phyloP scores from a whole-genome alignment of 148 eudicot species.

The Rhododendron vialii region DNA sequence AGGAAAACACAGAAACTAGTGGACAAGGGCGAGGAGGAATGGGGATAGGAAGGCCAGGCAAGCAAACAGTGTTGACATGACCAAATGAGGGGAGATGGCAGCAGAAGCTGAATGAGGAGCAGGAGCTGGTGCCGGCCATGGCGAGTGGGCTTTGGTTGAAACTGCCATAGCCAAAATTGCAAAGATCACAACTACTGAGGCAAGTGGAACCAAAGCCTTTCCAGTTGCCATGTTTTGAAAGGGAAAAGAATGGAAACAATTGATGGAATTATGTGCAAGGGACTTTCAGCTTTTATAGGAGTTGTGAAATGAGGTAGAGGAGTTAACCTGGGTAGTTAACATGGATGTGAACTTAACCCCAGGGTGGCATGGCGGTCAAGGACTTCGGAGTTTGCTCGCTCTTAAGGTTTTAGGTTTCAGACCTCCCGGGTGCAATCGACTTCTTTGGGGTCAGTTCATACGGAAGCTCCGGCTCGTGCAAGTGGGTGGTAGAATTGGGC shows the following conservation, averaged over 20 bases:
- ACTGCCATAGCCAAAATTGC: slow-evolving; percentile 6
- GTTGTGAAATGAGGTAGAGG: not conserved
- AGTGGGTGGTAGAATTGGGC: too few relatives aligned
- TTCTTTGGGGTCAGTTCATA: too few relatives aligned
- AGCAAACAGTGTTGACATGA: slow-evolving; percentile 1
- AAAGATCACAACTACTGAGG: slow-evolving; percentile 6
- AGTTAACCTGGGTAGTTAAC: not conserved
- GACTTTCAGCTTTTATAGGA: not conserved
- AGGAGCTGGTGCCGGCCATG: not conserved
- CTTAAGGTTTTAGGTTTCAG: too few relatives aligned
- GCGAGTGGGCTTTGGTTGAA: not conserved
- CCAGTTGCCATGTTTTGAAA: not conserved
- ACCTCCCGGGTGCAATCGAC: too few relatives aligned
- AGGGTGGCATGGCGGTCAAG: too few relatives aligned
- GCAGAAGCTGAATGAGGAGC: not conserved
- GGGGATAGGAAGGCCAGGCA: not conserved
- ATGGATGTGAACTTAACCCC: not conserved
- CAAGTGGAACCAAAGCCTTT: slow-evolving; percentile 3
- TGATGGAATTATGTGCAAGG: not conserved
- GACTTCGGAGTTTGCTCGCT: too few relatives aligned
- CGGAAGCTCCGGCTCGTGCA: too few relatives aligned
- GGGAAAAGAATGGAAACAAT: not conserved
- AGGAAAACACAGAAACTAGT: not conserved
- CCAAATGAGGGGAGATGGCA: slow-evolving; percentile 5
- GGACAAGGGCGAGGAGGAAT: not conserved